Evolutionary conservation across 208 protist species (phyloP).

Genomic region (Angomonas deanei): DNA sequence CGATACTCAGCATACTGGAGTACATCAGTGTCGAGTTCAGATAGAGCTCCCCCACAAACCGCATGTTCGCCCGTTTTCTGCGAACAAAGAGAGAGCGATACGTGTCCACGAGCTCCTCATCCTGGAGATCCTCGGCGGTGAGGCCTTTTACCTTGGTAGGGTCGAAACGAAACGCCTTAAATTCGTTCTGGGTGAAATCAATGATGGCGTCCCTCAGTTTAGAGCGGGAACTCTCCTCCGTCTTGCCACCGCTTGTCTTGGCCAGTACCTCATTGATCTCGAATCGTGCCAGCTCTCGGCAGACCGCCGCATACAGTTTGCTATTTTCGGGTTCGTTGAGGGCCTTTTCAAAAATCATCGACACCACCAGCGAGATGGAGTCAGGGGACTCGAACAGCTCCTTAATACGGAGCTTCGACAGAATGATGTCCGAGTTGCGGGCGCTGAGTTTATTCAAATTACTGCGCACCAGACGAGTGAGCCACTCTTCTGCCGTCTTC

Average conservation of each 20-base stretch:
- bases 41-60: slow-evolving; percentile 83
- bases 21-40: slow-evolving; percentile 65
- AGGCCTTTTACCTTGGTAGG: slow-evolving; percentile 10
- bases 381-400: slow-evolving; percentile 60
- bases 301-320: slow-evolving; percentile 71
- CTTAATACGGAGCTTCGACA: slow-evolving; percentile 50
- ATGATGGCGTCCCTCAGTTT: slow-evolving; percentile 75
- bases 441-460: slow-evolving; percentile 81
- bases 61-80: slow-evolving; percentile 84
- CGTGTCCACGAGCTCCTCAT: slow-evolving; percentile 59
- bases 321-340: slow-evolving; percentile 84
- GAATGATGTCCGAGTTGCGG: slow-evolving; percentile 63
- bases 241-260: slow-evolving; percentile 8
- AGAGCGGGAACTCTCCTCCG: slow-evolving; percentile 31
- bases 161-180: slow-evolving; percentile 24
- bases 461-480: slow-evolving; percentile 66
- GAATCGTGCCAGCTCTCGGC: slow-evolving; percentile 70
- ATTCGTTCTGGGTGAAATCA: slow-evolving; percentile 48
- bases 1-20: slow-evolving; percentile 64
- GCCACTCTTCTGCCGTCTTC: slow-evolving; percentile 76
- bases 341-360: slow-evolving; percentile 78
- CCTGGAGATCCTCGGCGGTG: slow-evolving; percentile 11
- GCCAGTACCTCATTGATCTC: slow-evolving; percentile 31
- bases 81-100: slow-evolving; percentile 61
- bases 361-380: slow-evolving; percentile 51